These are phyloP conservation scores for Elongisporangium anandrum DNA, from an alignment of 352 stramenopile genomes.

Conservation along the genomic window DNA sequence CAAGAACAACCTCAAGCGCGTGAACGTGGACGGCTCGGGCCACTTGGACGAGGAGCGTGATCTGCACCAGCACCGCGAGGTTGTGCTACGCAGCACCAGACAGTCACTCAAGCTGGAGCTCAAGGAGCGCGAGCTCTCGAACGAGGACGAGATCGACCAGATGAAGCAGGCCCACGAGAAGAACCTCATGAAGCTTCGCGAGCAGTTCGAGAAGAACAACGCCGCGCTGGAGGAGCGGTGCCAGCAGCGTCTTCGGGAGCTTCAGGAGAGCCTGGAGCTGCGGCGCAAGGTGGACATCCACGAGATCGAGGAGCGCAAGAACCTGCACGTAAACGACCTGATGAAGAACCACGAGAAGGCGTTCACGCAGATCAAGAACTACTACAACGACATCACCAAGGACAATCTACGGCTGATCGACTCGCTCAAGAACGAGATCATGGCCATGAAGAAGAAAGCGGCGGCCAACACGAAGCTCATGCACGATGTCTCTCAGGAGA, in stretches of 20 bases:
- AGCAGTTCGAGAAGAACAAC: conserved; percentile 90
- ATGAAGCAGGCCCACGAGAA: conserved; percentile 92
- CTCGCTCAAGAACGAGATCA: conserved; percentile 89
- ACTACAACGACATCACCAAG: conserved; percentile 96
- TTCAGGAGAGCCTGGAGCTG: conserved; percentile 87
- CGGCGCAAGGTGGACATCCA: conserved; percentile 91
- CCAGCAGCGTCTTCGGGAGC: conserved; percentile 53
- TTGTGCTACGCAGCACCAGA: conserved; percentile 64
- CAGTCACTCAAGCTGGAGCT: conserved; percentile 73
- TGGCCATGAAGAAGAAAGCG: conserved; percentile 92
- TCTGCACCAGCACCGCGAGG: conserved; percentile 58
- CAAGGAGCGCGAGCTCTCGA: conserved; percentile 82
- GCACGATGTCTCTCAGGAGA: conserved; percentile 91
- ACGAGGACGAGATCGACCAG: conserved; percentile 86
- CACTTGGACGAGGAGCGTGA: conserved; percentile 78
- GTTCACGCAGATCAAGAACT: conserved; percentile 93
- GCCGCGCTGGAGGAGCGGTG: conserved; percentile 67
- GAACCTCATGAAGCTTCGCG: conserved; percentile 87
- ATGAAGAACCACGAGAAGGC: conserved; percentile 93
- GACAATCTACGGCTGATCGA: conserved; percentile 92
- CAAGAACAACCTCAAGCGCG: conserved; percentile 90
- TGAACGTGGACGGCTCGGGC: conserved; percentile 56
- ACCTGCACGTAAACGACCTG: conserved; percentile 94
- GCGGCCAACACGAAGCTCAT: conserved; percentile 90
- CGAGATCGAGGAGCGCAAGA: conserved; percentile 94